Conservation (phyloP, 2,329 filamentous ascomycete species). For the Myriosclerotinia duriaeana region DNA sequence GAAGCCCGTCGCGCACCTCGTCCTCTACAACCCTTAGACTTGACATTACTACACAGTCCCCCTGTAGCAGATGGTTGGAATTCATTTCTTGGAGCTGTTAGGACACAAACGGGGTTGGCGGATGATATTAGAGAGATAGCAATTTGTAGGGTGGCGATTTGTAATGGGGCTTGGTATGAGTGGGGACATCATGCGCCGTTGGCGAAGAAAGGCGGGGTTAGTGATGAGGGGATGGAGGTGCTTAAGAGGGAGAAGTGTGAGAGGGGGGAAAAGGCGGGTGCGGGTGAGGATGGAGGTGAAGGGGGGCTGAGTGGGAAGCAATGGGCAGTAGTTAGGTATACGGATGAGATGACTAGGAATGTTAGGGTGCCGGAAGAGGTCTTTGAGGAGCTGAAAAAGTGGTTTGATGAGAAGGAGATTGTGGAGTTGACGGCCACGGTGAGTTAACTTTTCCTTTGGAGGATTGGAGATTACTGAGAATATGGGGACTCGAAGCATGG, state of each 20-base stretch:
- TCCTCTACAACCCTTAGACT: slow-evolving; percentile 72
- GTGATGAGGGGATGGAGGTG: slow-evolving; percentile 36
- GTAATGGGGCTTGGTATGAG: slow-evolving; percentile 83
- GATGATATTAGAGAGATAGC: slow-evolving; percentile 70
- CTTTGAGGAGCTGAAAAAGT: slow-evolving; percentile 60
- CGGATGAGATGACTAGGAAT: slow-evolving; percentile 80
- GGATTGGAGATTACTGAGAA: background rate
- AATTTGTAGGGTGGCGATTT: slow-evolving; percentile 76
- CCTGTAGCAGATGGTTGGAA: slow-evolving; percentile 76
- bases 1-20: slow-evolving; percentile 64
- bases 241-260: slow-evolving; percentile 25
- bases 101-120: slow-evolving; percentile 52
- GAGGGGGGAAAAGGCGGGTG: slow-evolving; percentile 34
- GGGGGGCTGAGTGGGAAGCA: slow-evolving; percentile 56
- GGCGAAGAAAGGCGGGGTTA: slow-evolving; percentile 38
- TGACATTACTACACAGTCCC: slow-evolving; percentile 72
- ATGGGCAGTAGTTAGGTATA: slow-evolving; percentile 68
- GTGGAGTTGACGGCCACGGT: slow-evolving; percentile 76
- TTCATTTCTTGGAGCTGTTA: slow-evolving; percentile 62
- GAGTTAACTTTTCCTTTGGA: slow-evolving; percentile 24
- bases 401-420: slow-evolving; percentile 69
- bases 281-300: slow-evolving; percentile 39
- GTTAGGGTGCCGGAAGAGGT: slow-evolving; percentile 68
- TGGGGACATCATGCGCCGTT: slow-evolving; percentile 76
- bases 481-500: background rate